Base-by-base conservation (phyloP, 2,329 filamentous ascomycete species). In the Colletotrichum siamense region DNA sequence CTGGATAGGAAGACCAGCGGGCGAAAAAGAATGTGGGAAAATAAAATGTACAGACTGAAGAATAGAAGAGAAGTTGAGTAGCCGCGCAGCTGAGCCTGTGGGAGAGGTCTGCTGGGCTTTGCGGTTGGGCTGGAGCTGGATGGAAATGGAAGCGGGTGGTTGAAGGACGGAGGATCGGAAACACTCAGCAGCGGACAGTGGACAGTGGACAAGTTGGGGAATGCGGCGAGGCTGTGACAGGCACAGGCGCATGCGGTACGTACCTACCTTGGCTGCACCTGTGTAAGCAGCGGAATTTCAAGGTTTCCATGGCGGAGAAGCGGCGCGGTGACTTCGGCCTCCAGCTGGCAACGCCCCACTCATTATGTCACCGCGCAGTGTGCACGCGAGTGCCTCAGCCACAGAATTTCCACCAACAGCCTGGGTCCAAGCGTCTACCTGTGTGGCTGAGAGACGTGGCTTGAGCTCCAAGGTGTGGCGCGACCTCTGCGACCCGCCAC, bases 11-110 rank as follows among this genome's bases (percentile, higher is more conserved):
- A 24, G 44, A 13, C 44, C 44, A 77, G 79, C 79, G 79, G 63
- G 63, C 70, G 66, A 73, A 73, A 75, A 79, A 69, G 73, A 79
- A 79, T 18, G 36, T 49, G 36, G 34, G 10, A 67, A 67, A 67
- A 55, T 30, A 18, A 67, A 73, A 39, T 36, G 63, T 22, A 63
- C 34, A 44, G 34, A 39, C 22, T 9, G 30, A 52, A 61, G 61
- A 52, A 30, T n/a, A 26, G 34, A 49, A 39, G n/a, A 15, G 59
- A 74, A 24, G 18, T 57, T 30, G 49, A 26, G 44, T 52, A 26
- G 18, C 61, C 12, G 61, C 15, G 61, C 59, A 32, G 30, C 55
- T 59, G 12, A 30, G 34, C 52, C 22, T 32, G 22, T 22, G 18
- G 49, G 32, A 18, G 44, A 18, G 32, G 49, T 34, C 30, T 39